These are phyloP conservation scores for Acrodontium crateriforme DNA, from an alignment of 2,329 filamentous ascomycete species.

Conservation along the genomic window DNA sequence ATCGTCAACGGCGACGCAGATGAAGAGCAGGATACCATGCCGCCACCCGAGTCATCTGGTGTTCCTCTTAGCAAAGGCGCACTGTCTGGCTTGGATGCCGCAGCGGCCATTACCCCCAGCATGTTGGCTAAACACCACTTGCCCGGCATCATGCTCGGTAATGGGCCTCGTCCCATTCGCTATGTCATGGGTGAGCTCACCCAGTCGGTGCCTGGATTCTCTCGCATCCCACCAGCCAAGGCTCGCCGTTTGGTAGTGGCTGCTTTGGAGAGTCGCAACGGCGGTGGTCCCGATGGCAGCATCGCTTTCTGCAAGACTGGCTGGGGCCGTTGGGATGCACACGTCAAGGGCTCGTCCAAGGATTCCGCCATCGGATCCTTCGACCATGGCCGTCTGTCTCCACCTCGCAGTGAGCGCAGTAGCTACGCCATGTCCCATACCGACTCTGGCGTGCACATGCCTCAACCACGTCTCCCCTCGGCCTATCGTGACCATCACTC, in stretches of 20 bases:
- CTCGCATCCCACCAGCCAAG: conserved; percentile 75
- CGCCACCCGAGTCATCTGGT: conserved; percentile 11
- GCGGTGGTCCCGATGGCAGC: conserved; percentile 48
- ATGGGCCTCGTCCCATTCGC: conserved; percentile 85
- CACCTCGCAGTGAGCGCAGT: conserved; percentile 36
- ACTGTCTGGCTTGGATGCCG: conserved; percentile 49
- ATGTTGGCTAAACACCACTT: conserved; percentile 84
- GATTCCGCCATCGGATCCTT: conserved; percentile 26
- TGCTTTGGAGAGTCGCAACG: conserved; percentile 68
- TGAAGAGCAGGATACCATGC: conserved; percentile 12
- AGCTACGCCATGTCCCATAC: conserved; percentile 22
- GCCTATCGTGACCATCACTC: conserved; percentile 22
- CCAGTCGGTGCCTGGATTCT: conserved; percentile 84
- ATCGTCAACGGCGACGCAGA: conserved; percentile 71
- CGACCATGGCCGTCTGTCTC: conserved; percentile 26
- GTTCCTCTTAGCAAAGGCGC: conserved; percentile 35
- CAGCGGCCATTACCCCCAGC: conserved; percentile 68
- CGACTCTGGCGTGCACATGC: conserved; percentile 21
- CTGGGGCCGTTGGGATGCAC: conserved; percentile 92
- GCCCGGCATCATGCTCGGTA: conserved; percentile 74
- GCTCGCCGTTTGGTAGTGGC: conserved; percentile 84
- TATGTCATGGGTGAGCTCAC: conserved; percentile 93
- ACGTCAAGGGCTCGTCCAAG: conserved; percentile 42
- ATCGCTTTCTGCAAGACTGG: conserved; percentile 90
- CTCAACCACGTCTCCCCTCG: conserved; percentile 12